Evolutionary conservation across 306 rosid genomes (phyloP).

Genomic region (Datisca glomerata): DNA sequence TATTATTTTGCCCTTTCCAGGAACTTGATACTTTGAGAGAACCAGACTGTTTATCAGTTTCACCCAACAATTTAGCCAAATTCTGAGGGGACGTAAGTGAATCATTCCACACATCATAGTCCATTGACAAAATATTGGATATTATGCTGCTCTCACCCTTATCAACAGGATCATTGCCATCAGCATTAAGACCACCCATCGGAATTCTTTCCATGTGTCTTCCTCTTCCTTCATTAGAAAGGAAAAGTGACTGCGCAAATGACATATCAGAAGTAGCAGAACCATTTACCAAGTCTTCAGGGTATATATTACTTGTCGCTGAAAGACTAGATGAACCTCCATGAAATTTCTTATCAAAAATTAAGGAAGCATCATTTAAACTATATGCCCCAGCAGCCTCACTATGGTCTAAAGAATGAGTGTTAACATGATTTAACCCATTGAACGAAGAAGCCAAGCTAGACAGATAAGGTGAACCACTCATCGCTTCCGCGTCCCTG

Average conservation of each 20-base stretch:
- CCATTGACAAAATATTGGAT: slow-evolving; percentile 80
- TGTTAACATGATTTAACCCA: slow-evolving; percentile 22
- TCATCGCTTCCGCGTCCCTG: slow-evolving; percentile 70
- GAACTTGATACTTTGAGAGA: slow-evolving; percentile 38
- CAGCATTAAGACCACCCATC: slow-evolving; percentile 30
- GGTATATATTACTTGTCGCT: slow-evolving; percentile 30
- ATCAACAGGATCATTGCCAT: slow-evolving; percentile 30
- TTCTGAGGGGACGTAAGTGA: slow-evolving; percentile 50
- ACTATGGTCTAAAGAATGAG: slow-evolving; percentile 22
- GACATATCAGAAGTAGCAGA: slow-evolving; percentile 29
- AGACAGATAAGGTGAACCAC: slow-evolving; percentile 36
- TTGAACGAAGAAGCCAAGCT: slow-evolving; percentile 25
- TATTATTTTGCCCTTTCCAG: slow-evolving; percentile 58
- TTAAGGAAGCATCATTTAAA: slow-evolving; percentile 28
- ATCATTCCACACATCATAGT: slow-evolving; percentile 61
- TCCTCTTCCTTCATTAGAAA: slow-evolving; percentile 31
- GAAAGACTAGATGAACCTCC: slow-evolving; percentile 26
- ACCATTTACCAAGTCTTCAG: slow-evolving; percentile 31
- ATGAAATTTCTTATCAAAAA: slow-evolving; percentile 25
- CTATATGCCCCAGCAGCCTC: slow-evolving; percentile 16
- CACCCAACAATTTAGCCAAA: slow-evolving; percentile 52
- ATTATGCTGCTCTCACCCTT: slow-evolving; percentile 85
- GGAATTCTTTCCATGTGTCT: slow-evolving; percentile 29
- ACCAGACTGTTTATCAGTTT: slow-evolving; percentile 34
- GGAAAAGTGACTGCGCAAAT: slow-evolving; percentile 27